These are phyloP conservation scores for Thalia dealbata DNA, from an alignment of 176 grass and related monocot species.

Conservation along the genomic window DNA sequence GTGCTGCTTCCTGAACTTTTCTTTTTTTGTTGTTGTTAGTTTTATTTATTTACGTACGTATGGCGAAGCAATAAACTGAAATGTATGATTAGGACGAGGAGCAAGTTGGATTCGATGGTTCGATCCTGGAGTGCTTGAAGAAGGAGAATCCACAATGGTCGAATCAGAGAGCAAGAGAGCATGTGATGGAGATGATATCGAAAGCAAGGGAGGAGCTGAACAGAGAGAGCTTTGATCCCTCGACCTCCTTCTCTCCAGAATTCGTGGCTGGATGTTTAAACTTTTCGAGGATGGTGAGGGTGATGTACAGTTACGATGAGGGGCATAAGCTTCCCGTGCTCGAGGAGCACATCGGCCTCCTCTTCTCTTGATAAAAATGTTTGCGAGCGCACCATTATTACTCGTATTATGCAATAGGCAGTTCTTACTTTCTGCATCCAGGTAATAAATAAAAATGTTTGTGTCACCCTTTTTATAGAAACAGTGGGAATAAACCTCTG, in stretches of 20 bases:
- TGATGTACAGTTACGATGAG: constrained; percentile 49
- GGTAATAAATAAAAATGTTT: no score
- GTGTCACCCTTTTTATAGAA: no score
- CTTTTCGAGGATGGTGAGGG: constrained; percentile 33
- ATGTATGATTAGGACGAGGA: constrained; percentile 61
- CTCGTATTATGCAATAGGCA: no score
- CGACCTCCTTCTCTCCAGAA: constrained; percentile 17
- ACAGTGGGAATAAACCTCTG: no score
- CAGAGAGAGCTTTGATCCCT: constrained; percentile 25
- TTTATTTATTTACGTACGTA: no score
- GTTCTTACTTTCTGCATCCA: no score
- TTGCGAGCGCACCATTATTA: no score
- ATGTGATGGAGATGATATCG: constrained; percentile 31
- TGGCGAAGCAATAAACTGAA: no score
- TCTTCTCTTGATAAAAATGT: no score
- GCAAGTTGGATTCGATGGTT: constrained; percentile 55
- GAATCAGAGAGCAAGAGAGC: constrained; percentile 1
- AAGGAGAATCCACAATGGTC: constrained; percentile 39
- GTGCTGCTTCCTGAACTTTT: no score
- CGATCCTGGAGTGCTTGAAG: constrained; percentile 35
- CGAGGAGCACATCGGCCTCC: constrained; percentile 26
- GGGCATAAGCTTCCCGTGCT: constrained; percentile 26
- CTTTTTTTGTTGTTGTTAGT: no score
- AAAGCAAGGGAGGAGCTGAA: constrained; percentile 57
- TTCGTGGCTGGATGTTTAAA: constrained; percentile 23